These are phyloP conservation scores for Xylaria sp. DNA, from an alignment of 2,329 filamentous ascomycete species.

Conservation along the genomic window DNA sequence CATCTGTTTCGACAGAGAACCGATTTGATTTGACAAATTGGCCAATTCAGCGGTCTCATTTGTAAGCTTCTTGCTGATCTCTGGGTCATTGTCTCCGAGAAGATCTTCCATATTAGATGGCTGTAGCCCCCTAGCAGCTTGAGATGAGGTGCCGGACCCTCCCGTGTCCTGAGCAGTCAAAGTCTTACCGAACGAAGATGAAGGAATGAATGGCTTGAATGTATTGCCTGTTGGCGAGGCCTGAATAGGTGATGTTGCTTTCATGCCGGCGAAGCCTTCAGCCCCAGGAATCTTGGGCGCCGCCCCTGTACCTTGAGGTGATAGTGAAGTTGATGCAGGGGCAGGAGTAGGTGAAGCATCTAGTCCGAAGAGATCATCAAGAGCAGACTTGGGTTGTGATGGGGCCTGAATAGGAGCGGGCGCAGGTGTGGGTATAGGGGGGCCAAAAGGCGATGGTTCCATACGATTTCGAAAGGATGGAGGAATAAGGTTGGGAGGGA, in stretches of 20 bases:
- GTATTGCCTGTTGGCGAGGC: slow-evolving; percentile 59
- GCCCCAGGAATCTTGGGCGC: slow-evolving; percentile 52
- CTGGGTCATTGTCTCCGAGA: slow-evolving; percentile 88
- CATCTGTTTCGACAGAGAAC: slow-evolving; percentile 90
- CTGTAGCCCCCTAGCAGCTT: slow-evolving; percentile 41
- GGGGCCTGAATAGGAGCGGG: slow-evolving; percentile 50
- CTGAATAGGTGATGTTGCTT: slow-evolving; percentile 65
- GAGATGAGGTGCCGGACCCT: slow-evolving; percentile 59
- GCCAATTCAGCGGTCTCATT: slow-evolving; percentile 92
- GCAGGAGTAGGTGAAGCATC: slow-evolving; percentile 72
- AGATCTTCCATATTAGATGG: slow-evolving; percentile 72
- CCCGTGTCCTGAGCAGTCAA: slow-evolving; percentile 82
- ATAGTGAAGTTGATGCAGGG: slow-evolving; percentile 69
- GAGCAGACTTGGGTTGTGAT: slow-evolving; percentile 75
- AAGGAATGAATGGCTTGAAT: slow-evolving; percentile 93
- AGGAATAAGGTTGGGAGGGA: slow-evolving; percentile 85
- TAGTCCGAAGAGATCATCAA: slow-evolving; percentile 93
- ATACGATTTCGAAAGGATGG: slow-evolving; percentile 80
- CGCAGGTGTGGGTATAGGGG: slow-evolving; percentile 41
- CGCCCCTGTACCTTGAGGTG: slow-evolving; percentile 75
- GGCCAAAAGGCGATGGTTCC: slow-evolving; percentile 62
- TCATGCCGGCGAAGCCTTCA: slow-evolving; percentile 70
- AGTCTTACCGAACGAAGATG: slow-evolving; percentile 89
- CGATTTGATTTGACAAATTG: slow-evolving; percentile 95
- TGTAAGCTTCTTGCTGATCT: slow-evolving; percentile 86